Base-by-base conservation (phyloP, 1,284 basidiomycete genomes). In the Porodaedalea pini region DNA sequence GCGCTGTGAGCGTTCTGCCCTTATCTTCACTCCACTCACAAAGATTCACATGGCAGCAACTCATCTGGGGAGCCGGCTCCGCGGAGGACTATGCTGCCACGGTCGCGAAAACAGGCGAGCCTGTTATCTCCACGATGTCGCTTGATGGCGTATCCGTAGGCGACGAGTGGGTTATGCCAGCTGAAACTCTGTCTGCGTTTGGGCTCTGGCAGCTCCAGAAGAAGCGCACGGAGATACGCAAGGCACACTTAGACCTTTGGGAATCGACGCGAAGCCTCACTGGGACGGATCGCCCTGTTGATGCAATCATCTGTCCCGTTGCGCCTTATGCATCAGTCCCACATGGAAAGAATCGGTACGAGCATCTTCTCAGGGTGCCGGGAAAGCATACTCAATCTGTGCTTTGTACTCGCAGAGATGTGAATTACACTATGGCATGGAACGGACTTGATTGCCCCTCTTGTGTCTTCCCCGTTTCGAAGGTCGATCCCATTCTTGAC, bases 391-490 rank as follows among this genome's bases (percentile, higher is more conserved):
- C 13, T 39, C 69, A 65, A 10, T 63, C 60, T 25, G 54, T 19
- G 19, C 5, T 64, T 34, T 25, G 27, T 51, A 2, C 2, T 36
- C 32, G 37, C 49, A 40, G 61, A 84, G 83, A 66, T 50, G 72
- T 68, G 5, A 62, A 69, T 41, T 90, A 88, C 64, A 89, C 88
- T 0, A 74, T 75, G 34, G 65, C 82, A 43, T 90, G 81, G 78
- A 92, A 90, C 65, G 67, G 77, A 3, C 75, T 88, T 27, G 88
- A 92, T 66, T 89, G 84, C 63, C 77, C 88, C 0, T 76, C 79
- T 1, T 73, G 81, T n/a, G 72, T 81, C 4, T 78, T 93, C 60
- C 91, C 91, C 0, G 85, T 85, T 0, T 79, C 83, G 0, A 76
- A 68, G 50, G 83, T 83, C 13, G 80, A 86, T 65, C 74, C 73